These are phyloP conservation scores for Acacia acuminata DNA, from an alignment of 306 rosid genomes.

Conservation along the genomic window DNA sequence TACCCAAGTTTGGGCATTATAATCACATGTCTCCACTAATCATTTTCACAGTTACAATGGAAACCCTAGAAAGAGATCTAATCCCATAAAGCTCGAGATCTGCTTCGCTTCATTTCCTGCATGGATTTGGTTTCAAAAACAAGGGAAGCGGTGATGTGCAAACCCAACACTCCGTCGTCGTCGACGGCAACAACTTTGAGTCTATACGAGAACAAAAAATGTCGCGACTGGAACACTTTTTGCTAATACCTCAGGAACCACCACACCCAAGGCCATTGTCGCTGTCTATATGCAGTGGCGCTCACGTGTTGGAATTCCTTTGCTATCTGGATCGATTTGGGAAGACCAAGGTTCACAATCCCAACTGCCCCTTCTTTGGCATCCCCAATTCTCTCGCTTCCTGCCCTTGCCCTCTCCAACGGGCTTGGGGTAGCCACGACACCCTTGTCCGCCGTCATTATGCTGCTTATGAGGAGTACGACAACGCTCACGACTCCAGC, in stretches of 20 bases:
- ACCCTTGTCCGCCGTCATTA: slow-evolving; percentile 88
- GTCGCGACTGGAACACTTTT: slow-evolving; percentile 95
- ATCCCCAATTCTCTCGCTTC: slow-evolving; percentile 82
- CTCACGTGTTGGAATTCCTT: slow-evolving; percentile 86
- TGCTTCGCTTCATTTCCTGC: neutral
- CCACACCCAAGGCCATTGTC: slow-evolving; percentile 58
- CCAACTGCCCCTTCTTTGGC: slow-evolving; percentile 77
- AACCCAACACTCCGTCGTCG: neutral
- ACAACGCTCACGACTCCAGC: slow-evolving; percentile 56
- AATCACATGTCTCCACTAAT: neutral
- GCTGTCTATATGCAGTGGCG: slow-evolving; percentile 59
- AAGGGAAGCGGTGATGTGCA: neutral
- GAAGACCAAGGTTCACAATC: slow-evolving; percentile 86
- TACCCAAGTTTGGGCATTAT: no score
- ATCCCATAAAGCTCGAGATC: neutral
- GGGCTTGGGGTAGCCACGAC: slow-evolving; percentile 96
- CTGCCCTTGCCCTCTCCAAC: slow-evolving; percentile 88
- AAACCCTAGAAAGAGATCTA: neutral
- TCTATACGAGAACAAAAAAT: slow-evolving; percentile 89
- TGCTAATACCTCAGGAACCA: slow-evolving; percentile 88
- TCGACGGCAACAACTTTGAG: slow-evolving; percentile 44
- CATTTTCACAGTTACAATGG: neutral
- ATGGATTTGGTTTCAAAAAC: slow-evolving; percentile 58
- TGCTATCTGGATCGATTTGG: slow-evolving; percentile 91
- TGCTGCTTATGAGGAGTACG: slow-evolving; percentile 86